Evolutionary conservation across 371 early-diverging fungal genomes (phyloP), one percentile per base, ranked within the genome.

Genomic region (Circinella umbellata): DNA sequence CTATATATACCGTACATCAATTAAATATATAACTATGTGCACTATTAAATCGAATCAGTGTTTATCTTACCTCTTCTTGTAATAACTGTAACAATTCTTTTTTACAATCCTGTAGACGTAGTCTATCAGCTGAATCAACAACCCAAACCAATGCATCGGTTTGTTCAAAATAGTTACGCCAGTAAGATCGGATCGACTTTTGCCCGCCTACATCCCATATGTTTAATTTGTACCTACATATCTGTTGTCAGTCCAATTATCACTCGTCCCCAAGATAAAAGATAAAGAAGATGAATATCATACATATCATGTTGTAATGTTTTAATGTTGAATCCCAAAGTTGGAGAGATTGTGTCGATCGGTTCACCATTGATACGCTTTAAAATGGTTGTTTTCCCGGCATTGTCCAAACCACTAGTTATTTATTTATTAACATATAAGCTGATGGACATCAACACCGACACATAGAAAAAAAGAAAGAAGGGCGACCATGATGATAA

Each of bases 91-190:
- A 66, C n/a, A 99, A 76, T 77, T 98, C 98, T 34, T 75, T 63
- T 60, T 83, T 85, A 75, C 97, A 97, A 67, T 93, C 94, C n/a
- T 85, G 82, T 61, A 97, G 75, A 17, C 99, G 81, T 48, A 89
- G 82, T 47, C 92, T 74, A 78, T 98, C 99, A 10, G 95, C 94
- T 13, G 94, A 91, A 79, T 99, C 99, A 18, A 99, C 97, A 0
- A 99, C 99, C 97, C 98, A 99, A 10, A 99, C 91, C 14, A 99
- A 82, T 0, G 97, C 99, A 73, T 99, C 99, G 0, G 98, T 98
- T 65, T 96, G 94, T 78, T 99, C 99, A 90, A 98, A 99, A 81
- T 99, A 99, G 83, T 99, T 99, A 60, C 98, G 87, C 99, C 99
- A 99, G 76, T 98, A 99, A 4, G 96, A 93, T 49, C 99, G 89